Percentiles rank a stretch among this genome's conserved stretches.
These are phyloP conservation scores for Diplodia corticola DNA, from an alignment of 2,329 filamentous ascomycete genomes.

Conservation along the genomic window DNA sequence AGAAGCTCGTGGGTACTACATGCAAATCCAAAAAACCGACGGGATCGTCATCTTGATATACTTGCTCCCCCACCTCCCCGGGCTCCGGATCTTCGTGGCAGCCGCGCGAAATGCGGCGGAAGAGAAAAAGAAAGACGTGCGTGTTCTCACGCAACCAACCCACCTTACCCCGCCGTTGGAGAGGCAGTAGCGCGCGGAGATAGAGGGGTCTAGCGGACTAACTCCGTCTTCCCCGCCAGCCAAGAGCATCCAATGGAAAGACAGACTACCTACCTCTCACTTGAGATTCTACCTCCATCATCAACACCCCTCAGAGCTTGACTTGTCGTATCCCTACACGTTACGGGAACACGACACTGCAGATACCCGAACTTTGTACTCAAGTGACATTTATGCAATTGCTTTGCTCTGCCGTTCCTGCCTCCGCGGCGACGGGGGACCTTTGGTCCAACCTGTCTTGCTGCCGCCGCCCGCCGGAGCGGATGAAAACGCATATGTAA, in stretches of 20 bases:
- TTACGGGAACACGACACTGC: background rate
- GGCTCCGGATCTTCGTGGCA: background rate
- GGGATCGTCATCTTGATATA: background rate
- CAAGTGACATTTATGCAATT: background rate
- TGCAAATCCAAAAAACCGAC: background rate
- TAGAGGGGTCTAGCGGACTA: no score
- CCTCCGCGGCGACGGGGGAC: background rate
- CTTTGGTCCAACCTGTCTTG: no score
- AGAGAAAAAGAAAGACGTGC: background rate
- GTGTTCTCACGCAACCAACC: no score
- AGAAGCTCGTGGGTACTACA: no score
- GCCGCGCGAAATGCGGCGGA: background rate
- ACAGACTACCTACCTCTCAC: no score
- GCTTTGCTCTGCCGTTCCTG: constrained; percentile 9
- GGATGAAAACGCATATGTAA: background rate
- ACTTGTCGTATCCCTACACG: background rate
- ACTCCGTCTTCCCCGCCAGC: no score
- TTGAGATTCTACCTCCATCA: background rate
- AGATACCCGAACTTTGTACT: background rate
- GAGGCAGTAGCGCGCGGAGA: no score
- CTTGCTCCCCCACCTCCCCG: background rate
- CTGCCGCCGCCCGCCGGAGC: background rate
- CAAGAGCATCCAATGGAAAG: no score
- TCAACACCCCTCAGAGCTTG: background rate
- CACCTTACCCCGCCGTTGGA: no score